These are phyloP conservation scores for Daldinia sp. DNA, from an alignment of 2,329 filamentous ascomycete species.

Conservation along the genomic window DNA sequence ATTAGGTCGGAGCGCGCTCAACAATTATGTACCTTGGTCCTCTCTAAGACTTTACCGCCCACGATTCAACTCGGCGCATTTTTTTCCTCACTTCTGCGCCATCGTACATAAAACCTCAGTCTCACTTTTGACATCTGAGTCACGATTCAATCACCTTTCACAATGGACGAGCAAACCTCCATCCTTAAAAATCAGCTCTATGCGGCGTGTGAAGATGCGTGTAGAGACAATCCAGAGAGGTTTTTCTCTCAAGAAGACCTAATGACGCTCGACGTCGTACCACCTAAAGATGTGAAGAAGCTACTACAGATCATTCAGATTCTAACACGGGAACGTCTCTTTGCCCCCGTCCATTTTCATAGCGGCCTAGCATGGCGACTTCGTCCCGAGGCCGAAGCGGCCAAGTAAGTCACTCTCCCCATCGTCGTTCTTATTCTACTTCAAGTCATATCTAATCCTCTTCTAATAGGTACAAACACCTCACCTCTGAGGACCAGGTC, in stretches of 20 bases:
- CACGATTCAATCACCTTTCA: conserved; percentile 11
- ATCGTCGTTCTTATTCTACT: neutral
- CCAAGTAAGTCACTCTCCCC: conserved; percentile 63
- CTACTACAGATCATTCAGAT: conserved; percentile 68
- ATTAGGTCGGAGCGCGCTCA: neutral
- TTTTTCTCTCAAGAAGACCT: conserved; percentile 71
- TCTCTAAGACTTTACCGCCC: neutral
- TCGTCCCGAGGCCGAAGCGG: conserved; percentile 69
- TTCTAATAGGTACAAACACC: conserved; percentile 66
- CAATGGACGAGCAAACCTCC: conserved; percentile 49
- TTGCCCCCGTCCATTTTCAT: conserved; percentile 61
- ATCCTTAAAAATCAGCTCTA: conserved; percentile 69
- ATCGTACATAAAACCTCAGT: neutral
- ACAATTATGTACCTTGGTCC: conserved; percentile 1
- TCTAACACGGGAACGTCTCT: conserved; percentile 70
- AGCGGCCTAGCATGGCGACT: conserved; percentile 67
- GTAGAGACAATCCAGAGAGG: conserved; percentile 56
- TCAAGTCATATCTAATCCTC: conserved; percentile 11
- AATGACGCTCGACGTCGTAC: conserved; percentile 67
- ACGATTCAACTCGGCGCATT: neutral
- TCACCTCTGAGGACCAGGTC: conserved; percentile 78
- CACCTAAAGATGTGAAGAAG: conserved; percentile 66
- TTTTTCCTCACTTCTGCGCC: neutral
- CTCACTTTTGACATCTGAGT: neutral
- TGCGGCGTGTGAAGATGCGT: conserved; percentile 64